Evolutionary conservation across 2,329 filamentous ascomycete species (phyloP), one percentile per base, ranked within the genome.

Genomic region (Ceratocystis variospora): DNA sequence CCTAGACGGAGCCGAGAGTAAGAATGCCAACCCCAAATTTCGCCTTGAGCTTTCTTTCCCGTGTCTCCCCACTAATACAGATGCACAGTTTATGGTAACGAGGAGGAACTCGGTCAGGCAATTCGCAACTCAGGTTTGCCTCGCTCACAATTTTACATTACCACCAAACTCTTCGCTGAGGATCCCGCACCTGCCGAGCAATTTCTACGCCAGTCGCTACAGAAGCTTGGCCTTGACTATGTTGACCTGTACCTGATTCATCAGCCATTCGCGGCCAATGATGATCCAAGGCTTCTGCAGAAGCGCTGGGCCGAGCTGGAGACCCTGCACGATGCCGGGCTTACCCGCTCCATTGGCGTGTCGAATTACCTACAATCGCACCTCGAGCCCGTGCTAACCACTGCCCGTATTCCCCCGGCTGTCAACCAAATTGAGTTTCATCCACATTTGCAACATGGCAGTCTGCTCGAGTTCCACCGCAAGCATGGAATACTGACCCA

Each of bases 391-490:
- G 72, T 86, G 53, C 76, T 87, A 1, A 73, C 80, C 72, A 83
- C 84, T 4, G 85, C 85, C 63, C 81, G 80, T 70, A 73, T 87
- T 68, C 73, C 78, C 2, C 89, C 89, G 0, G 85, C 83, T 5
- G 81, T 88, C 69, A 92, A 93, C 77, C 89, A 94, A 79, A 88
- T 93, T 72, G 89, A 93, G 77, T 86, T 83, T 72, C 87, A 94
- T 75, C 88, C 89, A 0, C 89, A 90, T 73, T 78, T 88, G 63
- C 86, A 88, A 75, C 86, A 87, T 73, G 79, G 78, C 5, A 77
- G 79, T 67, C 77, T 88, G 12, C 65, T 88, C 41, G 74, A 77
- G 17, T 88, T 82, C 75, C 81, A 81, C 73, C 79, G 78, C 70
- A 74, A 80, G 71, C 76, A 86, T 71, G 74, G 77, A 65, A 87